A percentile compares a stretch with the other conserved stretches of the same genome.
These are phyloP conservation scores for Pseudogymnoascus sp. DNA, from an alignment of 2,329 filamentous ascomycete species.

Conservation along the genomic window DNA sequence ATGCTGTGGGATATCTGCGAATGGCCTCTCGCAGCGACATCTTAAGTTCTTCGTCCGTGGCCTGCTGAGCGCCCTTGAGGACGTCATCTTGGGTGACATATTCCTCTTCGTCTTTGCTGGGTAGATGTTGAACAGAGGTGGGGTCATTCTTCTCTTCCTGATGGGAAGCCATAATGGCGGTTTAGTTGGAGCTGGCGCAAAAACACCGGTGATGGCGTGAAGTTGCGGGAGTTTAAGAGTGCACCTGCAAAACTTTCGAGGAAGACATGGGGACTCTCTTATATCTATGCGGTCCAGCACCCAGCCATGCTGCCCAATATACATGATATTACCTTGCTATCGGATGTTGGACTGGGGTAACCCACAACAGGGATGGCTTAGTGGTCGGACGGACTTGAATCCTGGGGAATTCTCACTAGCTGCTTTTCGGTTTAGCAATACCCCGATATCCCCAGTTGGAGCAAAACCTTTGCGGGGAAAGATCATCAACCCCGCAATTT, in stretches of 20 bases:
- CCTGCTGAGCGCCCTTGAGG: conserved; percentile 19
- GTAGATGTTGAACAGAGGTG: background rate
- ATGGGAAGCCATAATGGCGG: background rate
- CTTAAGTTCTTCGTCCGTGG: conserved; percentile 18
- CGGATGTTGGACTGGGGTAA: background rate
- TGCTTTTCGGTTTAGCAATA: background rate
- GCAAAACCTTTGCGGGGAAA: background rate
- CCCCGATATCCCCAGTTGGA: background rate
- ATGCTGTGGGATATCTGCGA: conserved; percentile 20
- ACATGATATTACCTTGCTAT: background rate
- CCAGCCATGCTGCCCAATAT: background rate
- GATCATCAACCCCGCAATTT: background rate
- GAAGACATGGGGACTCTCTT: background rate
- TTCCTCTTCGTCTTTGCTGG: conserved; percentile 7
- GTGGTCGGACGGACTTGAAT: background rate
- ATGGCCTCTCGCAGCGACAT: conserved; percentile 20
- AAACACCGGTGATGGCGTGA: background rate
- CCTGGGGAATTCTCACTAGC: background rate
- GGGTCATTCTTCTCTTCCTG: conserved; percentile 5
- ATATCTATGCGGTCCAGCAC: background rate
- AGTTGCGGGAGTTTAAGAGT: background rate
- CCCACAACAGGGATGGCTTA: background rate
- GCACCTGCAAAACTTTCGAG: background rate
- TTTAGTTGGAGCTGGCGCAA: background rate
- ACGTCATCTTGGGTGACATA: conserved; percentile 8